phyloP scores from a whole-genome alignment of 192 early-diverging fungal genomes.

The Podila epicladia region DNA sequence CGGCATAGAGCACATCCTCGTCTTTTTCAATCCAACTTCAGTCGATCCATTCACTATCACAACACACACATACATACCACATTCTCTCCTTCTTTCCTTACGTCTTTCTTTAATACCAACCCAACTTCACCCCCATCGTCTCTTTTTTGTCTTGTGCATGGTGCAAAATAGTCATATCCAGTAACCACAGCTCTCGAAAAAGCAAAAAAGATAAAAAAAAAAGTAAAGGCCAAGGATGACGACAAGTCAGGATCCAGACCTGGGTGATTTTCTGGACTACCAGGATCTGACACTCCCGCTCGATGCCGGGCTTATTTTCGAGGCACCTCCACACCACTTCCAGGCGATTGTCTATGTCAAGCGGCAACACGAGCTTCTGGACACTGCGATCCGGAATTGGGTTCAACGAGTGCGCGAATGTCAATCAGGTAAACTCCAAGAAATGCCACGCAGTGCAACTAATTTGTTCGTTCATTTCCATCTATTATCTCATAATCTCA shows the following conservation, averaged over 20 bases:
- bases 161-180: too few species aligned
- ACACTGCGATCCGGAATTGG: constrained; percentile 33
- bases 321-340: constrained; percentile 34
- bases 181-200: too few species aligned
- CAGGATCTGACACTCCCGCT: constrained; percentile 40
- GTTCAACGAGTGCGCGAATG: constrained; percentile 26
- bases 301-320: constrained; percentile 41
- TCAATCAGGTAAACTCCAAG: constrained; percentile 27
- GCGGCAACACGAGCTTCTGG: constrained; percentile 41
- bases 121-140: too few species aligned
- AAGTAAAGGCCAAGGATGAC: not conserved
- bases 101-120: too few species aligned
- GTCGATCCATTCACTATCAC: too few species aligned
- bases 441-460: not conserved
- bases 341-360: constrained; percentile 44
- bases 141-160: too few species aligned
- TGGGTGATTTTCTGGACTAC: constrained; percentile 31
- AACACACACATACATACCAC: too few species aligned
- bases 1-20: too few species aligned
- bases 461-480: not conserved
- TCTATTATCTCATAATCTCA: not conserved
- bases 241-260: not conserved
- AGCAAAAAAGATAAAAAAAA: not conserved
- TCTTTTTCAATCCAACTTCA: too few species aligned
- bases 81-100: too few species aligned